A percentile compares a stretch with the other conserved stretches of the same genome.
Conservation (phyloP, 164 flowering plant genomes). For the Liriodendron chinense region DNA sequence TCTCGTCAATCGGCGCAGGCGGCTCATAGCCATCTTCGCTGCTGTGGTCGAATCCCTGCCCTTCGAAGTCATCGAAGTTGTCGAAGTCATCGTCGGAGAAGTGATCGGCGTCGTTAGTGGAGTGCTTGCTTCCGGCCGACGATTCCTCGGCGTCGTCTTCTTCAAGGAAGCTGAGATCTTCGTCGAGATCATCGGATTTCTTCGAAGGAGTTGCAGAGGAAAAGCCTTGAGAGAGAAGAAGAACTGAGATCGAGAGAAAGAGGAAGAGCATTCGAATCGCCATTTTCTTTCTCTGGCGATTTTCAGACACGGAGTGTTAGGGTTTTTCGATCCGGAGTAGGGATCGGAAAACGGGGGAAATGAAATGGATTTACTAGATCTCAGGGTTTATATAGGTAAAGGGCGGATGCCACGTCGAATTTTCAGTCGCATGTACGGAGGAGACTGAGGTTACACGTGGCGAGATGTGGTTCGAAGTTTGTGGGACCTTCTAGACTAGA, state of each 20-base stretch:
- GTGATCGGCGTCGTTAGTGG: slow-evolving; percentile 22
- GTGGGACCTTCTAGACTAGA: neutral
- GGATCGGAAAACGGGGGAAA: neutral
- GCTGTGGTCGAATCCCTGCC: slow-evolving; percentile 11
- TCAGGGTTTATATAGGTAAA: neutral
- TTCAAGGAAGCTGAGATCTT: slow-evolving; percentile 69
- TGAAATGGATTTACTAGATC: neutral
- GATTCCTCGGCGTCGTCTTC: slow-evolving; percentile 28
- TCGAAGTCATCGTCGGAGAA: slow-evolving; percentile 25
- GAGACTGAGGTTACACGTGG: neutral
- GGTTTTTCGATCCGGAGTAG: neutral
- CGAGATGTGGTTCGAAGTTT: neutral
- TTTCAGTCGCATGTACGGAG: neutral
- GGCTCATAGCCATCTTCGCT: slow-evolving; percentile 24
- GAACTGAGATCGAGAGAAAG: slow-evolving; percentile 37
- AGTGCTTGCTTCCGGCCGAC: neutral
- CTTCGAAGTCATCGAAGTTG: slow-evolving; percentile 44
- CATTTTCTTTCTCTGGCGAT: slow-evolving; percentile 17
- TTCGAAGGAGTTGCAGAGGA: slow-evolving; percentile 28
- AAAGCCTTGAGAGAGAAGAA: slow-evolving; percentile 40
- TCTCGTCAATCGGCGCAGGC: slow-evolving; percentile 58
- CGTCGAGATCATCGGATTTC: slow-evolving; percentile 50
- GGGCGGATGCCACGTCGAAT: neutral
- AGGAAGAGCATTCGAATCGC: slow-evolving; percentile 40
- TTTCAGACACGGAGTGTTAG: neutral